A percentile compares a stretch with the other conserved stretches of the same genome.
phyloP scores from a whole-genome alignment of 106 monocot genomes.

The Agapanthus africanus region DNA sequence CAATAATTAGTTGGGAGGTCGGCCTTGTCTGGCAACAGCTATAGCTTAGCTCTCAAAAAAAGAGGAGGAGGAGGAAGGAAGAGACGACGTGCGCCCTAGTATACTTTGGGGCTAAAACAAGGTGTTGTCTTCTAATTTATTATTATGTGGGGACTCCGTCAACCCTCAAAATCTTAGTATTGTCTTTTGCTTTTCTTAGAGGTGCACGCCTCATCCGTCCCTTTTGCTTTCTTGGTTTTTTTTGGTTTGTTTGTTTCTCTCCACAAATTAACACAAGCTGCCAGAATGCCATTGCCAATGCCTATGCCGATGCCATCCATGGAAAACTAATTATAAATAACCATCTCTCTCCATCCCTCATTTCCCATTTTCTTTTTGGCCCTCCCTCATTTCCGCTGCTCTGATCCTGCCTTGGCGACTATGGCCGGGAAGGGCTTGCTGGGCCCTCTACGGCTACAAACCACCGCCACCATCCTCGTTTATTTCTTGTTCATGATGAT shows the following conservation, averaged over 20 bases:
- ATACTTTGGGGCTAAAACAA: not conserved
- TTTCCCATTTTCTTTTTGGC: not conserved
- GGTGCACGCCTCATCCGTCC: not conserved
- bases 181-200: not conserved
- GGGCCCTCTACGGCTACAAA: constrained; percentile 4
- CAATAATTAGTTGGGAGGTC: not conserved
- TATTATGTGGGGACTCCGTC: no score
- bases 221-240: not conserved
- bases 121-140: not conserved
- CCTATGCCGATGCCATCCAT: not conserved
- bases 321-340: not conserved
- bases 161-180: not conserved
- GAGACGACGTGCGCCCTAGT: not conserved
- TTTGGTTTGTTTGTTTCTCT: not conserved
- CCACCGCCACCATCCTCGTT: not conserved
- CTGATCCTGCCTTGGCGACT: not conserved
- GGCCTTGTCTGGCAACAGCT: not conserved
- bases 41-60: no score
- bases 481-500: no score
- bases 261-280: not conserved
- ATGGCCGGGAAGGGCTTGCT: constrained; percentile 22
- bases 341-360: not conserved
- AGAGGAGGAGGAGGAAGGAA: no score
- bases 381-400: not conserved
- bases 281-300: no score